A percentile compares a stretch with the other conserved stretches of the same genome.
phyloP scores from a whole-genome alignment of 768 basidiomycete species.

The Trametes sanguinea region DNA sequence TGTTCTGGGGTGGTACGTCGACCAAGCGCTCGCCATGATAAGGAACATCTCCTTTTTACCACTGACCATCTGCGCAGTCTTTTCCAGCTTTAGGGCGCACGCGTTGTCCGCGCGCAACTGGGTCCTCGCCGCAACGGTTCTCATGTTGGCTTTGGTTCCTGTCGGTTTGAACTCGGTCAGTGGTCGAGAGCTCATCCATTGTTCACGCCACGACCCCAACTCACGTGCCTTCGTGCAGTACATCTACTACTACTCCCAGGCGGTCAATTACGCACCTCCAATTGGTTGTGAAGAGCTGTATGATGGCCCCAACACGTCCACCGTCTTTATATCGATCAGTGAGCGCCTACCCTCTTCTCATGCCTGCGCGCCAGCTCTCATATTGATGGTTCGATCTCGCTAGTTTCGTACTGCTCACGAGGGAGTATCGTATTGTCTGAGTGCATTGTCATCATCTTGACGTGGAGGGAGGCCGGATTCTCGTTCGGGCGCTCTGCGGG shows the following conservation, averaged over 20 bases:
- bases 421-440: constrained; percentile 1
- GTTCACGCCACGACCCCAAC: too few species aligned
- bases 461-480: not conserved
- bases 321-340: not conserved
- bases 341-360: too few species aligned
- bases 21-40: too few species aligned
- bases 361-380: too few species aligned
- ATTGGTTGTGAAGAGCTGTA: not conserved
- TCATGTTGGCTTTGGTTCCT: not conserved
- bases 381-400: not conserved
- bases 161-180: not conserved
- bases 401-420: not conserved
- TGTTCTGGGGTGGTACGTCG: constrained; percentile 1
- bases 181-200: not conserved
- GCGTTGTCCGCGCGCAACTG: not conserved
- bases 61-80: not conserved
- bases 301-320: not conserved
- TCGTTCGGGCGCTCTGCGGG: not conserved
- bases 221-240: not conserved
- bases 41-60: too few species aligned
- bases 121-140: not conserved
- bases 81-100: not conserved
- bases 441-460: not conserved
- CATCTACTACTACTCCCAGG: not conserved
- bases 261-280: not conserved